Evolutionary conservation across 1,139 yeast species (phyloP).

Genomic region (Torulaspora pretoriensis): DNA sequence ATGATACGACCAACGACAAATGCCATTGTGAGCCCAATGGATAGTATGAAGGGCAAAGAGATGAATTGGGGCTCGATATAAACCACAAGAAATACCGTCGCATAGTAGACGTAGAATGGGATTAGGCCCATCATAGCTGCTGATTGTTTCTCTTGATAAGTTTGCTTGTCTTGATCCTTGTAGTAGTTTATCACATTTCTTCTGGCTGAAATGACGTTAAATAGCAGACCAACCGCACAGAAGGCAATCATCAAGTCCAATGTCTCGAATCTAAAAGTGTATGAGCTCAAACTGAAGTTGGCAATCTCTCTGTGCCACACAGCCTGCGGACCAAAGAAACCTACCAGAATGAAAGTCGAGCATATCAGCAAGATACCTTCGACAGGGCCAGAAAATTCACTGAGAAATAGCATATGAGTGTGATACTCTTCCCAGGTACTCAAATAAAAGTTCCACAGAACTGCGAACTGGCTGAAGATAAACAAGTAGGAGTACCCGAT

Average conservation of each 20-base stretch:
- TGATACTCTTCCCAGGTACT: slow-evolving; percentile 97
- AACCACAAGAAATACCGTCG: slow-evolving; percentile 47
- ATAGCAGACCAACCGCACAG: slow-evolving; percentile 48
- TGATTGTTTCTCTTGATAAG: slow-evolving; percentile 17
- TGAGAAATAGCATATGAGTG: slow-evolving; percentile 76
- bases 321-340: slow-evolving; percentile 61
- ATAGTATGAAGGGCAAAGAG: slow-evolving; percentile 57
- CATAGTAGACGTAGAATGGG: slow-evolving; percentile 69
- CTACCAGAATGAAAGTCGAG: slow-evolving; percentile 55
- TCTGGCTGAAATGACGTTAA: slow-evolving; percentile 71
- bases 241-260: slow-evolving; percentile 30
- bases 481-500: slow-evolving; percentile 66
- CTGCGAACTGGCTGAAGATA: slow-evolving; percentile 66
- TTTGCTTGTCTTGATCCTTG: slow-evolving; percentile 35
- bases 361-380: slow-evolving; percentile 79
- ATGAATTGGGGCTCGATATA: slow-evolving; percentile 46
- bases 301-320: slow-evolving; percentile 47
- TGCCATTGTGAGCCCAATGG: slow-evolving; percentile 75
- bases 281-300: slow-evolving; percentile 16
- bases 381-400: slow-evolving; percentile 88
- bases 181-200: slow-evolving; percentile 60
- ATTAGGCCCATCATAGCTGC: slow-evolving; percentile 58
- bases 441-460: slow-evolving; percentile 76
- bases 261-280: slow-evolving; percentile 22
- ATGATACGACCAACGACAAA: slow-evolving; percentile 87